A percentile compares a stretch with the other conserved stretches of the same genome.
phyloP scores from a whole-genome alignment of 768 basidiomycete species.

The Termitomyces sp. region DNA sequence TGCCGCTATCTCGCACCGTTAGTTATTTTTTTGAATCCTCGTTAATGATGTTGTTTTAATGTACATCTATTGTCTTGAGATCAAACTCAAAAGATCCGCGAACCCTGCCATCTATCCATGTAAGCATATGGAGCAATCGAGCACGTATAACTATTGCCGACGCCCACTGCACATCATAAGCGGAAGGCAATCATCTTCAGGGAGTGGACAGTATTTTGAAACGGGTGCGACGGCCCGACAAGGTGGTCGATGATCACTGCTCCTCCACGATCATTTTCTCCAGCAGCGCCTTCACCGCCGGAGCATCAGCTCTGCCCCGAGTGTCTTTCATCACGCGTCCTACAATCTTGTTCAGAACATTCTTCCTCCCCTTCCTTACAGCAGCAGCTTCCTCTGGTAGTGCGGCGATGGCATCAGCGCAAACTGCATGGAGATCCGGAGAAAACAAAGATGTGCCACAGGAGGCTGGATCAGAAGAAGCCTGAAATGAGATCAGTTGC shows the following conservation, averaged over 20 bases:
- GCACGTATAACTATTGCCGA: background rate
- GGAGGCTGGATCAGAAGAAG: slow-evolving; percentile 6
- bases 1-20: background rate
- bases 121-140: background rate
- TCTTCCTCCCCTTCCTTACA: slow-evolving; percentile 62
- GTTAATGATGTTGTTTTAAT: background rate
- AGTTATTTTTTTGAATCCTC: background rate
- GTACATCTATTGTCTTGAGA: background rate
- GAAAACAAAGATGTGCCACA: slow-evolving; percentile 11
- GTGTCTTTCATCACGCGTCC: slow-evolving; percentile 84
- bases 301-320: slow-evolving; percentile 75
- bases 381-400: slow-evolving; percentile 66
- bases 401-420: slow-evolving; percentile 55
- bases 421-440: slow-evolving; percentile 45
- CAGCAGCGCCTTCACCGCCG: slow-evolving; percentile 45
- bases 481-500: slow-evolving; percentile 37
- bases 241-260: background rate
- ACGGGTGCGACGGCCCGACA: background rate
- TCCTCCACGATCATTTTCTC: slow-evolving; percentile 33
- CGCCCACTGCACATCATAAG: background rate
- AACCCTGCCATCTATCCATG: background rate
- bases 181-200: background rate
- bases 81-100: no score
- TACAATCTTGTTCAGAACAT: slow-evolving; percentile 75
- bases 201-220: background rate